These are phyloP conservation scores for Podospora appendiculata DNA, from an alignment of 495 filamentous ascomycete species.

Conservation along the genomic window DNA sequence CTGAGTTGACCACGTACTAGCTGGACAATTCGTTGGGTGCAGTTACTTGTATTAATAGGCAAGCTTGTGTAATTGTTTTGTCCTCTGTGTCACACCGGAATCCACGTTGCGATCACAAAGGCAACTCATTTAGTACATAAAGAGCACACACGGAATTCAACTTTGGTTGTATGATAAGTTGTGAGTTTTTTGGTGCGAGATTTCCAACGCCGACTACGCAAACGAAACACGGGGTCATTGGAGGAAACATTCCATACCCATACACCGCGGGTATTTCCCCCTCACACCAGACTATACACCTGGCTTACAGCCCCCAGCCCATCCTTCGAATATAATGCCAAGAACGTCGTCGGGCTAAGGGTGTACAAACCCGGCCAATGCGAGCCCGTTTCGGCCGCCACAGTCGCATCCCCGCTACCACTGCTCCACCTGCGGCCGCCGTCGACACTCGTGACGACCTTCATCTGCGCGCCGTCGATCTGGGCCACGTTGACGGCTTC, in stretches of 20 bases:
- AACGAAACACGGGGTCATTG: too few relatives aligned
- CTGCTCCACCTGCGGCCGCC: conserved; percentile 5
- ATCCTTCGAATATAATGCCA: conserved; percentile 30
- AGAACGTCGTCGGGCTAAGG: conserved; percentile 23
- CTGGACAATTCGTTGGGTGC: too few relatives aligned
- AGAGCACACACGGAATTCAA: background rate
- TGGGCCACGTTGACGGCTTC: conserved; percentile 32
- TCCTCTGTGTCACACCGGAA: too few relatives aligned
- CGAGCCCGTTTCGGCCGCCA: conserved; percentile 22
- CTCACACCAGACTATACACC: conserved; percentile 5
- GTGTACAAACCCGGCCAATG: conserved; percentile 38
- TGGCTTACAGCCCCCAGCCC: conserved; percentile 25
- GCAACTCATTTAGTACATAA: background rate
- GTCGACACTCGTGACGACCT: background rate
- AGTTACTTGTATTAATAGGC: too few relatives aligned
- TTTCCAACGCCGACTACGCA: too few relatives aligned
- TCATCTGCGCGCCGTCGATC: conserved; percentile 19
- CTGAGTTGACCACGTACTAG: conserved; percentile 39
- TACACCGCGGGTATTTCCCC: too few relatives aligned
- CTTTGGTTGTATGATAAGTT: too few relatives aligned
- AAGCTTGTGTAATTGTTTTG: too few relatives aligned
- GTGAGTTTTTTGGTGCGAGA: too few relatives aligned
- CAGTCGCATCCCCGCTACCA: conserved; percentile 11
- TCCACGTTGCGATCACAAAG: background rate
- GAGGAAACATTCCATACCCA: too few relatives aligned